These are phyloP conservation scores for Blakeslea trispora DNA, from an alignment of 371 early-diverging fungal genomes.

Conservation along the genomic window DNA sequence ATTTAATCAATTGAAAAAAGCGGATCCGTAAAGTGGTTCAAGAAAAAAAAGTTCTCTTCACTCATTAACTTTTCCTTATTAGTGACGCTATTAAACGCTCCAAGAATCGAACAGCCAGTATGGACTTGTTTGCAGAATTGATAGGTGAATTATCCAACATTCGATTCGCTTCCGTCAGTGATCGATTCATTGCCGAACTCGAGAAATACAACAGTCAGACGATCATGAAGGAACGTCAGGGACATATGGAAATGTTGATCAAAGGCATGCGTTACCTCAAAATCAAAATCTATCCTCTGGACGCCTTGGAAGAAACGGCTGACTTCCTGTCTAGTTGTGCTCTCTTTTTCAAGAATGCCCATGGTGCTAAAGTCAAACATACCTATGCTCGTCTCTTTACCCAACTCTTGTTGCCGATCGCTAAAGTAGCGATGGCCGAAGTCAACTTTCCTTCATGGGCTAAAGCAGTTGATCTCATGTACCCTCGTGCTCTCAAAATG, in stretches of 20 bases:
- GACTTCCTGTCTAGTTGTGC: conserved; percentile 90
- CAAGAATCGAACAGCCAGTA: conserved; percentile 83
- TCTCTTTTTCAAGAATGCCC: conserved; percentile 83
- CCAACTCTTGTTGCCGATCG: conserved; percentile 88
- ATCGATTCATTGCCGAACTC: conserved; percentile 88
- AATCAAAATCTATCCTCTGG: conserved; percentile 84
- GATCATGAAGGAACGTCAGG: conserved; percentile 68
- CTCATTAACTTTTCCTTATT: conserved; percentile 2
- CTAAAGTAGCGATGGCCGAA: conserved; percentile 90
- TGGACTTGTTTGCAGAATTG: conserved; percentile 86
- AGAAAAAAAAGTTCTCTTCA: neutral
- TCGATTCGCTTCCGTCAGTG: conserved; percentile 90
- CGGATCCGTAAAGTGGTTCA: conserved; percentile 76
- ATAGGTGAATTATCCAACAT: conserved; percentile 88
- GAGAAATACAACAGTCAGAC: conserved; percentile 67
- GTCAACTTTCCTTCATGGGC: conserved; percentile 94
- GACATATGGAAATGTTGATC: conserved; percentile 84
- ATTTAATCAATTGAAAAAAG: conserved; percentile 84
- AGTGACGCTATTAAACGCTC: conserved; percentile 78
- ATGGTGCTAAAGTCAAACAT: conserved; percentile 82
- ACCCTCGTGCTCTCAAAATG: conserved; percentile 91
- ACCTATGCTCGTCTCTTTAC: conserved; percentile 91
- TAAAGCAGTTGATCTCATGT: conserved; percentile 88
- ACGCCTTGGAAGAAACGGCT: conserved; percentile 90
- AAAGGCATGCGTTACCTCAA: conserved; percentile 89